phyloP scores from a whole-genome alignment of 371 early-diverging fungal species.

The Mucor piriformis region DNA sequence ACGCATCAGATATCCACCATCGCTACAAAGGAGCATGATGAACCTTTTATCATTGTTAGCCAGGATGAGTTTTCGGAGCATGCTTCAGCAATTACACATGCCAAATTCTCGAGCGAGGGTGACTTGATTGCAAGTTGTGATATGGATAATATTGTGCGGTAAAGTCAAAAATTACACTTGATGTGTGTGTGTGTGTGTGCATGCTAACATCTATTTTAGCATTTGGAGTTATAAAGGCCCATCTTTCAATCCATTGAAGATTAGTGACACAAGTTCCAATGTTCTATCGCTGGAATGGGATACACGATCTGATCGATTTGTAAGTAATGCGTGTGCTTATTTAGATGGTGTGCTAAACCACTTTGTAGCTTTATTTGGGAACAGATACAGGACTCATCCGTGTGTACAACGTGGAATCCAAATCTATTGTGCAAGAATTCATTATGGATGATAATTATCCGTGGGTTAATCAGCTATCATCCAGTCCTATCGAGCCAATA shows the following conservation, averaged over 20 bases:
- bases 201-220: too few relatives aligned
- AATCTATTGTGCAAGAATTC: conserved; percentile 64
- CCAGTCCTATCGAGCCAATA: conserved; percentile 63
- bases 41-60: conserved; percentile 49
- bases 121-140: conserved; percentile 68
- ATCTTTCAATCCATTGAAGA: conserved; percentile 54
- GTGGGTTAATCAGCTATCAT: conserved; percentile 58
- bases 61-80: conserved; percentile 67
- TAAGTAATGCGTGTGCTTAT: too few relatives aligned
- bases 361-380: conserved; percentile 55
- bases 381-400: conserved; percentile 59
- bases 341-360: too few relatives aligned
- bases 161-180: conserved; percentile 10
- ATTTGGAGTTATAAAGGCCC: conserved; percentile 58
- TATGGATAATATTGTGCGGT: conserved; percentile 66
- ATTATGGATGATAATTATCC: conserved; percentile 54
- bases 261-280: conserved; percentile 49
- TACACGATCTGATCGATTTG: conserved; percentile 55
- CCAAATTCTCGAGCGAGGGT: conserved; percentile 63
- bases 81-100: conserved; percentile 64
- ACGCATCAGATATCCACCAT: neutral
- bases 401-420: conserved; percentile 62
- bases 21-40: conserved; percentile 25
- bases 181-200: neutral
- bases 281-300: conserved; percentile 68